phyloP scores from a whole-genome alignment of 2,329 filamentous ascomycete genomes.

The Trichophyton benhamiae region DNA sequence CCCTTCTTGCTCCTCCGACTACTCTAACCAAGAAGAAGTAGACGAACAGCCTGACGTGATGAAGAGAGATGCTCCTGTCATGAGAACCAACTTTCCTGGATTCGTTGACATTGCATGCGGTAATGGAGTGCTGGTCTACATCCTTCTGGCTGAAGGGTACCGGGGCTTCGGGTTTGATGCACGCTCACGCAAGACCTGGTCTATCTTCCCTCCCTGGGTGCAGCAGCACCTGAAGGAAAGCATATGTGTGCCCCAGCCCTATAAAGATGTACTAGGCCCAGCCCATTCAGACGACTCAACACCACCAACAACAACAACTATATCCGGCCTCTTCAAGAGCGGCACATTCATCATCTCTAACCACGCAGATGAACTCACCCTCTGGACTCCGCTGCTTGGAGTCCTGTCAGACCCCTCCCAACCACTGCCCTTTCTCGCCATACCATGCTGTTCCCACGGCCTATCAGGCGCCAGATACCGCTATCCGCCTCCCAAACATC shows the following conservation, averaged over 20 bases:
- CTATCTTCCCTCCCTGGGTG: constrained; percentile 47
- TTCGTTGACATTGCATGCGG: constrained; percentile 96
- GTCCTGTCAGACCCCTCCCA: constrained; percentile 44
- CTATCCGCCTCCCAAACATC: constrained; percentile 24
- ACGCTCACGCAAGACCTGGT: constrained; percentile 73
- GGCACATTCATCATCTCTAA: constrained; percentile 92
- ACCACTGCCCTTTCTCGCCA: constrained; percentile 71
- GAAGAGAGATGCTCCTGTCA: background rate
- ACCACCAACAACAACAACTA: background rate
- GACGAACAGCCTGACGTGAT: constrained; percentile 14
- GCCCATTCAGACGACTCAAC: background rate
- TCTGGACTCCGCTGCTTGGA: constrained; percentile 87
- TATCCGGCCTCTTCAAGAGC: constrained; percentile 51
- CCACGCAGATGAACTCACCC: constrained; percentile 89
- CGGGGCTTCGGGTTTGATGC: constrained; percentile 85
- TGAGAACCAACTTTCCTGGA: constrained; percentile 52
- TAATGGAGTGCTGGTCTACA: constrained; percentile 78
- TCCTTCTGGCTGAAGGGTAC: constrained; percentile 72
- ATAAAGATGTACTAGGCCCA: constrained; percentile 21
- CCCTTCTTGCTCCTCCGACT: background rate
- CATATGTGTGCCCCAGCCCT: constrained; percentile 47
- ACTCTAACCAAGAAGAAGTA: background rate
- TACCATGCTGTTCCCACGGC: constrained; percentile 89
- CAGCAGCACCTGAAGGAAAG: constrained; percentile 44
- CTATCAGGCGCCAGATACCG: constrained; percentile 65